Evolutionary conservation across 306 rosid genomes (phyloP), one percentile per base, ranked within the genome.

Genomic region (apple (Malus domestica)): DNA sequence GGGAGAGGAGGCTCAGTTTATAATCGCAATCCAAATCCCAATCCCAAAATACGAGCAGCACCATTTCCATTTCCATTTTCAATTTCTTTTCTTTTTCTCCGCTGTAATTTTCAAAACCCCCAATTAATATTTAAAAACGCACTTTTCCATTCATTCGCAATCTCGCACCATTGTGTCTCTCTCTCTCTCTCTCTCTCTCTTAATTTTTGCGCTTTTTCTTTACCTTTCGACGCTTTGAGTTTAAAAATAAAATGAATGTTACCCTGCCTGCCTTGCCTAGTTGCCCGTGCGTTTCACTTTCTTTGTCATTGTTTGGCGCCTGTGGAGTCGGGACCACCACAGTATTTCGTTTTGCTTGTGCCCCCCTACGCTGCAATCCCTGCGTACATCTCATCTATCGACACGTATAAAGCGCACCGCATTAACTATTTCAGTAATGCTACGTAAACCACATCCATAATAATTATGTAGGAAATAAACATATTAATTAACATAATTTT

Each of bases 21-120:
- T 83, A 84, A 78, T 82, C 83, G 81, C 86, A 81, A 91, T 45
- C 52, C 52, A 15, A 89, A 73, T 60, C 52, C 52, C 51, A 35
- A 76, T 77, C 74, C 25, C 4, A 11, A 30, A 63, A 29, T 63
- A 63, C 42, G 22, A 63, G 42, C 22, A 60, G 65, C 33, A 6
- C 6, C 65, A 12, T 60, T n/a, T 10, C 87, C 65, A 12, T 60
- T n/a, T 10, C 87, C 85, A 77, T 83, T 83, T 76, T 76, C 60
- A 73, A 33, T 72, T 72, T 10, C 60, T 32, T 20, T 38, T n/a
- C 10, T 54, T 71, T 72, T 19, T 8, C 32, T 22, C 44, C 32
- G 22, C 52, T 57, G 55, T 25, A 59, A 59, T 23, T 59, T 23
- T 23, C 12, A 9, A 59, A 22, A 23, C 54, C 6, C 52, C 15